phyloP scores from a whole-genome alignment of 805 yeast species.

The Metschnikowia kunwiensis region DNA sequence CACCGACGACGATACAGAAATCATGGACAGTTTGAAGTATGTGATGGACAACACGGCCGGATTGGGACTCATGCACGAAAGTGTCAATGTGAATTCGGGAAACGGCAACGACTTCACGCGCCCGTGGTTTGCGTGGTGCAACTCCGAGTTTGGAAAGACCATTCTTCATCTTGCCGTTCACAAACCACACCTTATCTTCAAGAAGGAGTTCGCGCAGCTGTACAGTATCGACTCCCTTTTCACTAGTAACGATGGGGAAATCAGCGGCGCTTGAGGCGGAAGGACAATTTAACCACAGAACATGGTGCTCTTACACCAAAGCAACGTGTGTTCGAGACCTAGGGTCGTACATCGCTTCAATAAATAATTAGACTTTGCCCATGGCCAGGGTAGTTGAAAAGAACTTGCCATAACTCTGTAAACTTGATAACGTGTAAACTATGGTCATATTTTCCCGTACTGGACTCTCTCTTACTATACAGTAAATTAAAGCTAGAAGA shows the following conservation, averaged over 20 bases:
- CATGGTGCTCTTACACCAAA: no score
- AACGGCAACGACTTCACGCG: conserved; percentile 57
- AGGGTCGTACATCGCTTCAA: no score
- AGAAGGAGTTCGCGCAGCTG: conserved; percentile 32
- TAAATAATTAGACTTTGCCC: no score
- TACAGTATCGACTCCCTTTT: conserved; percentile 31
- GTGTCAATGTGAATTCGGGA: conserved; percentile 59
- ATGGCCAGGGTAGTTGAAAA: no score
- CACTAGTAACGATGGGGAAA: background rate
- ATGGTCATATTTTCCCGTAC: no score
- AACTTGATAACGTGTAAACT: no score
- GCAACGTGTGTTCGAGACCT: no score
- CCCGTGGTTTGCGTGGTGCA: conserved; percentile 95
- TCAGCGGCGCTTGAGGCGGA: background rate
- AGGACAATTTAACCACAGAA: no score
- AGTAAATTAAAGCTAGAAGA: no score
- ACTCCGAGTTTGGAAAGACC: conserved; percentile 85
- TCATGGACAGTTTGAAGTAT: conserved; percentile 44
- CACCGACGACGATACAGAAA: conserved; percentile 67
- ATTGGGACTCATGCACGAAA: conserved; percentile 82
- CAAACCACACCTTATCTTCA: conserved; percentile 71
- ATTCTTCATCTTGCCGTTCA: conserved; percentile 70
- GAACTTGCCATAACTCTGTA: no score
- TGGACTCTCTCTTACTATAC: no score
- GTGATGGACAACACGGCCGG: conserved; percentile 64